Base-by-base conservation (phyloP, 495 filamentous ascomycete species). In the Neurospora sp. region DNA sequence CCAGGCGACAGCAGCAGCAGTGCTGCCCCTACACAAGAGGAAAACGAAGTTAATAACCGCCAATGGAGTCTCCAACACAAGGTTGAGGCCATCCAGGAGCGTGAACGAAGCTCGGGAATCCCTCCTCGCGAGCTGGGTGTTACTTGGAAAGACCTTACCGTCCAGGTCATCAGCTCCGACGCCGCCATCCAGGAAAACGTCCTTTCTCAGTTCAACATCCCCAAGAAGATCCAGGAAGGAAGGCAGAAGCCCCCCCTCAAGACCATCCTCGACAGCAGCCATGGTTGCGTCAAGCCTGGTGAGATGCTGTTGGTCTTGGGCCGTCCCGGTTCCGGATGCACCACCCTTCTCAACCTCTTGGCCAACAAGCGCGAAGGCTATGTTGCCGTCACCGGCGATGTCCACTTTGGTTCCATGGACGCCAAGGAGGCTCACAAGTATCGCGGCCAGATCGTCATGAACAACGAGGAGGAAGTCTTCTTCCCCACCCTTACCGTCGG, bases 241-340 rank as follows among this genome's bases (percentile, higher is more conserved):
- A 77, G 81, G 16, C 72, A 72, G 27, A 88, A 87, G 61, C 81
- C 85, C 7, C 83, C 87, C 2, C 80, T 91, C 31, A 85, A 87
- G 72, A 91, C 88, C 1, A 88, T 93, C 61, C 74, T 94, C 44
- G 83, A 91, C 81, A 85, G 86, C 72, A 91, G 68, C 69, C 78
- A 79, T 61, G 78, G 78, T 16, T 79, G 78, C 48, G 78, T 79
- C 71, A 89, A 89, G 76, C 89, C 87, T 35, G 93, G 93, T 16
- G 93, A 96, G 82, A 93, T 93, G 90, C 83, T 96, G 48, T 84
- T 95, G 20, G 92, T 95, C 1, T 85, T 95, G 27, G 93, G 92
- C 20, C 88, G 90, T 31, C 93, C 93, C 16, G 93, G 90, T 73
- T 80, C 80, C 37, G 93, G 93, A 18, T 96, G 93, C 77, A 92